Evolutionary conservation across 768 basidiomycete genomes (phyloP).

Genomic region (Dacryopinax primogenitus): DNA sequence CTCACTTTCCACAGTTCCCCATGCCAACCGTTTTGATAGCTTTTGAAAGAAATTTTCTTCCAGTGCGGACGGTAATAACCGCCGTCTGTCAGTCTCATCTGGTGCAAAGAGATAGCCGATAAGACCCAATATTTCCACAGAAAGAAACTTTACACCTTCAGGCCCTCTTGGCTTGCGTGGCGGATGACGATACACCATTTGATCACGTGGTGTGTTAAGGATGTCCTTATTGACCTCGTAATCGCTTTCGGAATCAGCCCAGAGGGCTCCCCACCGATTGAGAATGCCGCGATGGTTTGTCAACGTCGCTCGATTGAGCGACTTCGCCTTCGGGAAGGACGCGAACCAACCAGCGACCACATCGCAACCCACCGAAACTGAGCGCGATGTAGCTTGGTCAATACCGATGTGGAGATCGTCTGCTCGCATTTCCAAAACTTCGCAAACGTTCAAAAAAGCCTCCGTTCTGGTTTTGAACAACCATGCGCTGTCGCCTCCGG

Average conservation of each 20-base stretch:
- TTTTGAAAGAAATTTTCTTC: neutral
- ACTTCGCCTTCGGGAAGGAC: neutral
- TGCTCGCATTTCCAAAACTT: neutral
- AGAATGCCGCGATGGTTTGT: neutral
- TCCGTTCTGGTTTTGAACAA: neutral
- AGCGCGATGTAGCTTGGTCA: neutral
- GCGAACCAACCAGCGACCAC: neutral
- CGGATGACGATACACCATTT: too few species aligned
- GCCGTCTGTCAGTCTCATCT: neutral
- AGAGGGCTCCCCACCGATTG: neutral
- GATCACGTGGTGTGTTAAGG: neutral
- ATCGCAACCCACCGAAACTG: neutral
- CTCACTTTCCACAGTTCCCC: neutral
- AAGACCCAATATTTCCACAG: neutral
- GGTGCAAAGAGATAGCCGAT: neutral
- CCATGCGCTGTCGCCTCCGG: neutral
- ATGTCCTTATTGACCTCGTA: neutral
- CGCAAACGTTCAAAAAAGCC: neutral
- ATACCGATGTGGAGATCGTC: neutral
- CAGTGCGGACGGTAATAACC: neutral
- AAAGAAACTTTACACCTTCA: too few species aligned
- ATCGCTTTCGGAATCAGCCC: neutral
- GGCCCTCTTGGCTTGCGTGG: too few species aligned
- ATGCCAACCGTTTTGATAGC: neutral
- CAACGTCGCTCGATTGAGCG: neutral